phyloP scores from a whole-genome alignment of 306 rosid species.

The Hippophae tibetana region DNA sequence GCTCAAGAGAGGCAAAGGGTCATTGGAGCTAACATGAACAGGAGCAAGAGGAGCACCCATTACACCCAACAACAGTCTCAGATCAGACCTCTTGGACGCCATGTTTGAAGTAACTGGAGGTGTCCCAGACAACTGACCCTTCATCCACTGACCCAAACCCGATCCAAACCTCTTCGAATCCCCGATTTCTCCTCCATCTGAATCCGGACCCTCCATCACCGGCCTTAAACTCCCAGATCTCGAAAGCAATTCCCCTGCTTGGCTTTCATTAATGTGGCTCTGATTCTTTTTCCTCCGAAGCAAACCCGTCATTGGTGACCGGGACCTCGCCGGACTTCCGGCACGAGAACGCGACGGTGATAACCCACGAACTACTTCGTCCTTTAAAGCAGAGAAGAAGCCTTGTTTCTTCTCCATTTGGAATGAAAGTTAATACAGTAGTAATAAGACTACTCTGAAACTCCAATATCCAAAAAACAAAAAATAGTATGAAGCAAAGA shows the following conservation, averaged over 20 bases:
- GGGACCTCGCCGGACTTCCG: conserved; percentile 53
- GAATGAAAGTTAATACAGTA: no score
- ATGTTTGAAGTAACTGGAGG: conserved; percentile 39
- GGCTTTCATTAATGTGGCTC: neutral
- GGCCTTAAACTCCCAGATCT: conserved; percentile 86
- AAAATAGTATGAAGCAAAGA: no score
- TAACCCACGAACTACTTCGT: conserved; percentile 84
- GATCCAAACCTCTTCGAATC: conserved; percentile 63
- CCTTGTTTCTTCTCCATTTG: conserved; percentile 83
- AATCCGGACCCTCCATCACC: conserved; percentile 84
- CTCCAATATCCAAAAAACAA: no score
- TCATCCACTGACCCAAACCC: conserved; percentile 86
- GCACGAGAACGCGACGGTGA: conserved; percentile 83
- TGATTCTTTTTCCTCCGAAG: conserved; percentile 49
- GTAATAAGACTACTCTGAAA: no score
- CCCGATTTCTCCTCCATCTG: conserved; percentile 50
- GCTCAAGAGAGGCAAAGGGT: conserved; percentile 69
- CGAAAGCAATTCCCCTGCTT: conserved; percentile 29
- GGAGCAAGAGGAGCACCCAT: conserved; percentile 91
- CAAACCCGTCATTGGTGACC: conserved; percentile 55
- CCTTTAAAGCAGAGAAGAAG: conserved; percentile 81
- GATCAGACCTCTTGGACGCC: conserved; percentile 58
- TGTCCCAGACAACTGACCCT: conserved; percentile 69
- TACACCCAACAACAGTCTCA: conserved; percentile 76
- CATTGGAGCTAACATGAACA: conserved; percentile 39